phyloP scores from a whole-genome alignment of 2,329 filamentous ascomycete genomes.

The Colletotrichum higginsianum region DNA sequence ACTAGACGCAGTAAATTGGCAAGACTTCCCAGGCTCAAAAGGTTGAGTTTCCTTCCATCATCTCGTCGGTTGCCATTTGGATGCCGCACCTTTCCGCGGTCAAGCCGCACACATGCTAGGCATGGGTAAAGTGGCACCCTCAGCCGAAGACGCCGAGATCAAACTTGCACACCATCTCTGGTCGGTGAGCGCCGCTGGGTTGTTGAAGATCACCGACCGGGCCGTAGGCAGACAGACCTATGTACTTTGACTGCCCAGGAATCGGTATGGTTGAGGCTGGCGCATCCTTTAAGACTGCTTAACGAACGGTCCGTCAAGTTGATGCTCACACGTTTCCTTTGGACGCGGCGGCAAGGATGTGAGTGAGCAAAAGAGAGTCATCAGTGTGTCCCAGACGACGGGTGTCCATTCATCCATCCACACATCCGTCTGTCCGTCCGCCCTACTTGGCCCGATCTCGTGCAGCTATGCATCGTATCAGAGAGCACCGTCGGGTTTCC shows the following conservation, averaged over 20 bases:
- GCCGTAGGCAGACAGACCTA: neutral
- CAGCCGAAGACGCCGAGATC: slow-evolving; percentile 40
- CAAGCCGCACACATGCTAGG: slow-evolving; percentile 34
- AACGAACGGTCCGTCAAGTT: neutral
- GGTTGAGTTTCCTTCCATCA: slow-evolving; percentile 12
- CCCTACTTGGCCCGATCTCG: slow-evolving; percentile 25
- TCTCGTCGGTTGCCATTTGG: slow-evolving; percentile 6
- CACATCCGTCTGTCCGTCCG: no score
- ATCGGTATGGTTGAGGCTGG: neutral
- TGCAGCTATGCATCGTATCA: slow-evolving; percentile 17
- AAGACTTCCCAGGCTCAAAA: neutral
- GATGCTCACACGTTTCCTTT: slow-evolving; percentile 12
- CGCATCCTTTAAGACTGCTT: slow-evolving; percentile 19
- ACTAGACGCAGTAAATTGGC: neutral
- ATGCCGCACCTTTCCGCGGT: slow-evolving; percentile 22
- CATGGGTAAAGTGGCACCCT: slow-evolving; percentile 24
- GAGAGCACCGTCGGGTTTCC: neutral
- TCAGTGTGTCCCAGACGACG: slow-evolving; percentile 1
- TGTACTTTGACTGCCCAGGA: neutral
- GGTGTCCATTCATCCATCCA: neutral
- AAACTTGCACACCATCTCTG: slow-evolving; percentile 38
- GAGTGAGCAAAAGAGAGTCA: neutral
- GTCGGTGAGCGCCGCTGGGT: slow-evolving; percentile 33
- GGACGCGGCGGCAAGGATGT: neutral
- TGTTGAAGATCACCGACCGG: slow-evolving; percentile 32